A percentile compares a stretch with the other conserved stretches of the same genome.
phyloP scores from a whole-genome alignment of 306 rosid genomes.

The Quercus agrifolia region DNA sequence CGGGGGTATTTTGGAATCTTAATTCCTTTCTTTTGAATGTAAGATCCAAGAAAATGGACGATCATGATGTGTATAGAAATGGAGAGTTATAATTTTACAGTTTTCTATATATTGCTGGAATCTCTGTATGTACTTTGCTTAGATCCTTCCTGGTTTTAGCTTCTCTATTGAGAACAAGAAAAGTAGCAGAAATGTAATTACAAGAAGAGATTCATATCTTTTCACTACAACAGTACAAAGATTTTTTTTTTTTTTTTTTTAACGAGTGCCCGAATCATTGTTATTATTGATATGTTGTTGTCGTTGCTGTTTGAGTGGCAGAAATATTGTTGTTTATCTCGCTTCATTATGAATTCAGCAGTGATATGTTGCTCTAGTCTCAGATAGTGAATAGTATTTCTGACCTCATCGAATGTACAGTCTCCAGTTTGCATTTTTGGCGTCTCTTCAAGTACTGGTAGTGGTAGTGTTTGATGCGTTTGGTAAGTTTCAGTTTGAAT shows the following conservation, averaged over 20 bases:
- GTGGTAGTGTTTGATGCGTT: constrained; percentile 7
- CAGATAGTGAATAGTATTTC: constrained; percentile 2
- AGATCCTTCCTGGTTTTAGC: constrained; percentile 17
- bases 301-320: neutral
- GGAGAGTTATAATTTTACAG: constrained; percentile 15
- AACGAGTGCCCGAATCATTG: no score
- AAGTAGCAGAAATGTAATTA: constrained; percentile 29
- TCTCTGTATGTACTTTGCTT: constrained; percentile 22
- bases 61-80: constrained; percentile 35
- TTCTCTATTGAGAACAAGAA: constrained; percentile 11
- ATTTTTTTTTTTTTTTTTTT: neutral
- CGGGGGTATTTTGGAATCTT: constrained; percentile 78
- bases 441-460: neutral
- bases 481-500: constrained; percentile 14
- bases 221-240: constrained; percentile 17
- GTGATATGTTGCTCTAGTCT: constrained; percentile 7
- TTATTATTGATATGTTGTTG: neutral
- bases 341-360: constrained; percentile 14
- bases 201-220: constrained; percentile 28
- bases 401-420: constrained; percentile 22
- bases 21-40: constrained; percentile 7
- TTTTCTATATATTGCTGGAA: constrained; percentile 12
- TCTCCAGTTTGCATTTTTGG: constrained; percentile 19
- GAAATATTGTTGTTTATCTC: constrained; percentile 12
- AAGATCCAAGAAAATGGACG: constrained; percentile 25